Evolutionary conservation across 2,329 filamentous ascomycete species (phyloP).

Genomic region (Colletotrichum salicis): DNA sequence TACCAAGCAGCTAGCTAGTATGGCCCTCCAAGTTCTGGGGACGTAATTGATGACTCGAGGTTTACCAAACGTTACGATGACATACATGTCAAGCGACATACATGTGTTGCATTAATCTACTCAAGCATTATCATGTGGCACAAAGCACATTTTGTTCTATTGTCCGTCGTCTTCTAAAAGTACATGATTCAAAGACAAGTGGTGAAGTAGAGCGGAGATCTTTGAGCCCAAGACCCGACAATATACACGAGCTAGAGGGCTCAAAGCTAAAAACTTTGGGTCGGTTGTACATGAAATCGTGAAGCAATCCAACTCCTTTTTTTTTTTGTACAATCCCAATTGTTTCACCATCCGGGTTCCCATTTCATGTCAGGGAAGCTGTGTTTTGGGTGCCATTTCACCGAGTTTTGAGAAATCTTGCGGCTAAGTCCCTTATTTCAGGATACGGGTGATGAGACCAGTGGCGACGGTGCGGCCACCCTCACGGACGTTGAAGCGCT

Average conservation of each 20-base stretch:
- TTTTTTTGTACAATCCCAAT: conserved; percentile 37
- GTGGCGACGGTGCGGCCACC: conserved; percentile 91
- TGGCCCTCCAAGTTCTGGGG: conserved; percentile 21
- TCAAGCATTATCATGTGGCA: conserved; percentile 7
- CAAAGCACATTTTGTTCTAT: conserved; percentile 27
- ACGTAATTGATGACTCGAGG: conserved; percentile 28
- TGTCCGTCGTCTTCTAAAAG: conserved; percentile 44
- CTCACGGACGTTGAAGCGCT: conserved; percentile 98
- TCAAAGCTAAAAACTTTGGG: conserved; percentile 35
- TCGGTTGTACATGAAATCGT: conserved; percentile 41
- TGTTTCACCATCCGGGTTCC: conserved; percentile 19
- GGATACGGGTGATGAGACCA: conserved; percentile 81
- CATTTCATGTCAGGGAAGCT: conserved; percentile 6
- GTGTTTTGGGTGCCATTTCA: conserved; percentile 29
- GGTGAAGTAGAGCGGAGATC: conserved; percentile 56
- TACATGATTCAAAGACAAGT: conserved; percentile 49
- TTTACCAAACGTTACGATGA: background rate
- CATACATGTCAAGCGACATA: background rate
- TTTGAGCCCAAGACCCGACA: conserved; percentile 45
- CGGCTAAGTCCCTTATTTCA: conserved; percentile 57
- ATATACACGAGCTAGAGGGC: conserved; percentile 49
- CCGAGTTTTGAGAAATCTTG: conserved; percentile 7
- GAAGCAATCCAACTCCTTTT: conserved; percentile 36
- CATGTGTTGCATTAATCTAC: background rate
- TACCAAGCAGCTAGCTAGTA: background rate